These are phyloP conservation scores for Xerocomellus chrysenteron DNA, from an alignment of 768 basidiomycete genomes.

Conservation along the genomic window DNA sequence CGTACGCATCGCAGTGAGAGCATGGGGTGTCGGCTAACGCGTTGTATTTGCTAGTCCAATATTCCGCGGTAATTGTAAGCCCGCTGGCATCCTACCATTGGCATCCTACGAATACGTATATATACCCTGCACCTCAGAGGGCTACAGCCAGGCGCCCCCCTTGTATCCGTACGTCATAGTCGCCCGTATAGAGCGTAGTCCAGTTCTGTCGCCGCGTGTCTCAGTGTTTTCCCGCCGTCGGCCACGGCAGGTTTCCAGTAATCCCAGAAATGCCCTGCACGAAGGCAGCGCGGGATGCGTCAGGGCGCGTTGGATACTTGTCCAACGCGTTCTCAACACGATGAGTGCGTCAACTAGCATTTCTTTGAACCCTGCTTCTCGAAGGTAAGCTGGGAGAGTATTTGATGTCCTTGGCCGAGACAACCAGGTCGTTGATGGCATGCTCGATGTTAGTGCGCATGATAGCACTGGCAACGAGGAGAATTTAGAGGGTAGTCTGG, in stretches of 20 bases:
- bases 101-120: too few species aligned
- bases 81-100: too few species aligned
- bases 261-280: not conserved
- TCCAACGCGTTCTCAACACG: constrained; percentile 15
- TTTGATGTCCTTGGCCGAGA: constrained; percentile 5
- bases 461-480: not conserved
- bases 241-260: too few species aligned
- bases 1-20: constrained; percentile 1
- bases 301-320: constrained; percentile 9
- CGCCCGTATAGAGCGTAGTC: too few species aligned
- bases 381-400: constrained; percentile 8
- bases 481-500: not conserved
- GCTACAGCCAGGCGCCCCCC: too few species aligned
- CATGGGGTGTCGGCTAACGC: not conserved
- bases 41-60: constrained; percentile 2
- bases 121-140: too few species aligned
- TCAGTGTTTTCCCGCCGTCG: too few species aligned
- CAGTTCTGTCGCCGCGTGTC: too few species aligned
- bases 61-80: constrained; percentile 1
- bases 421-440: constrained; percentile 9
- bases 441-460: constrained; percentile 16
- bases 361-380: constrained; percentile 10
- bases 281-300: constrained; percentile 4
- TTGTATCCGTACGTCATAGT: too few species aligned
- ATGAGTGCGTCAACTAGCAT: constrained; percentile 7